These are phyloP conservation scores for Acanthamoeba healyi DNA, from an alignment of 208 protist species.

Conservation along the genomic window DNA sequence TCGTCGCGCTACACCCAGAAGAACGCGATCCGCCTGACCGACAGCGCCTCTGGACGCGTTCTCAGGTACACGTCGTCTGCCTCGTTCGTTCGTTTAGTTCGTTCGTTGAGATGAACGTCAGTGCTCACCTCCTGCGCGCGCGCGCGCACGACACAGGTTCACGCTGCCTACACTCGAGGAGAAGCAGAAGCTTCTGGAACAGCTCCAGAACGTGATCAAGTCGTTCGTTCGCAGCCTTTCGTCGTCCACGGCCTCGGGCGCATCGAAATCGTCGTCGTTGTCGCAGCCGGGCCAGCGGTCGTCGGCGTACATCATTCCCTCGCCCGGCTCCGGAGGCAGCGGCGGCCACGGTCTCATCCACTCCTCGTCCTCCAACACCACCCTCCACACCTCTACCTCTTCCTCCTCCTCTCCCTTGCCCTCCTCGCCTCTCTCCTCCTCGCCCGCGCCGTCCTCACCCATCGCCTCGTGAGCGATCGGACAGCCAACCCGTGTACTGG, in stretches of 20 bases:
- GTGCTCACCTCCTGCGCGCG: too few species aligned
- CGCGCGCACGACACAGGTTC: neutral
- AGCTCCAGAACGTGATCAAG: neutral
- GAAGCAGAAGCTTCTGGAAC: neutral
- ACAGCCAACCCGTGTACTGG: too few species aligned
- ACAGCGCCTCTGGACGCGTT: neutral
- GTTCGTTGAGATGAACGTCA: neutral
- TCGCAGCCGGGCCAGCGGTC: neutral
- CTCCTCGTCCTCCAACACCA: neutral
- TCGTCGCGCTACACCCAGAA: conserved; percentile 48
- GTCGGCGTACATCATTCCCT: neutral
- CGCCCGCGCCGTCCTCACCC: neutral
- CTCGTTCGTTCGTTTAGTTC: neutral
- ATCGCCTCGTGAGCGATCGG: too few species aligned
- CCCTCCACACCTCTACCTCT: neutral
- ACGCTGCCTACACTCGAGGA: neutral
- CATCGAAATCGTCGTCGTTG: too few species aligned
- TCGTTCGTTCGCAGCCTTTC: neutral
- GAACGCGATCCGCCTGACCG: conserved; percentile 22
- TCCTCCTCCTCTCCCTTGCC: neutral
- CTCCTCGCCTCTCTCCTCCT: neutral
- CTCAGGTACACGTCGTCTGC: neutral
- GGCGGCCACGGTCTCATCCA: neutral
- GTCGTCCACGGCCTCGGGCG: conserved; percentile 1
- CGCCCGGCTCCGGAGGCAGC: neutral